phyloP scores from a whole-genome alignment of 1,284 basidiomycete genomes.

The Uromyces viciae-fabae region DNA sequence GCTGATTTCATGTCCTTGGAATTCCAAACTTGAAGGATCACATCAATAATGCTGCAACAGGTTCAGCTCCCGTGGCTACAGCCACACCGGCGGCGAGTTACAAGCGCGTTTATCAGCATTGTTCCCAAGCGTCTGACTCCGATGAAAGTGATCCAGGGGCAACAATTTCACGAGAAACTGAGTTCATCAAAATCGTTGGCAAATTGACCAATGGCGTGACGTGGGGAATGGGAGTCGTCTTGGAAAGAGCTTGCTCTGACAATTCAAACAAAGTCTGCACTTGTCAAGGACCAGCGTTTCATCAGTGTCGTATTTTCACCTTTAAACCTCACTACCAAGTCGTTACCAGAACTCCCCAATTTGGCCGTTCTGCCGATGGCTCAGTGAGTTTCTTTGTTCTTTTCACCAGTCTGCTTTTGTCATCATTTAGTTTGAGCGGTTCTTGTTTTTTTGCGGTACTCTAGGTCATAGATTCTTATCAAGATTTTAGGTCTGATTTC shows the following conservation, averaged over 20 bases:
- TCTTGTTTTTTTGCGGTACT: not conserved
- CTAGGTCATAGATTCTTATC: conserved; percentile 69
- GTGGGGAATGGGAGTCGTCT: conserved; percentile 78
- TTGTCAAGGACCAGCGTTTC: conserved; percentile 66
- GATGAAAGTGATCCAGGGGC: conserved; percentile 40
- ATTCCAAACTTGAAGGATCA: conserved; percentile 64
- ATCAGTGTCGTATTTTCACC: conserved; percentile 74
- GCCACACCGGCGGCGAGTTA: conserved; percentile 38
- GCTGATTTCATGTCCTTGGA: too few relatives aligned
- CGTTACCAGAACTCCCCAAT: conserved; percentile 61
- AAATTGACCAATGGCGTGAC: conserved; percentile 82
- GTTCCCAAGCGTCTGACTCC: conserved; percentile 29
- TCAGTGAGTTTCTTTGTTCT: conserved; percentile 60
- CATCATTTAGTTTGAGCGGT: not conserved
- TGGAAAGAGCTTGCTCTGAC: conserved; percentile 79
- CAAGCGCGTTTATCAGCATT: conserved; percentile 34
- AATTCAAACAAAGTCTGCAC: conserved; percentile 56
- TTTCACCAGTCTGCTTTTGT: not conserved
- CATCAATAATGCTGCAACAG: conserved; percentile 58
- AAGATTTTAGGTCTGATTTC: conserved; percentile 86
- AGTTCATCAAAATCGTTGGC: conserved; percentile 65
- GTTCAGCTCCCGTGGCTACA: conserved; percentile 48
- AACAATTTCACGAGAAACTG: conserved; percentile 31
- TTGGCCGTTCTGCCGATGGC: conserved; percentile 54
- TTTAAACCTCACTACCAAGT: conserved; percentile 82